Conservation (phyloP, 2,329 filamentous ascomycete species). For the Coniella lustricola region DNA sequence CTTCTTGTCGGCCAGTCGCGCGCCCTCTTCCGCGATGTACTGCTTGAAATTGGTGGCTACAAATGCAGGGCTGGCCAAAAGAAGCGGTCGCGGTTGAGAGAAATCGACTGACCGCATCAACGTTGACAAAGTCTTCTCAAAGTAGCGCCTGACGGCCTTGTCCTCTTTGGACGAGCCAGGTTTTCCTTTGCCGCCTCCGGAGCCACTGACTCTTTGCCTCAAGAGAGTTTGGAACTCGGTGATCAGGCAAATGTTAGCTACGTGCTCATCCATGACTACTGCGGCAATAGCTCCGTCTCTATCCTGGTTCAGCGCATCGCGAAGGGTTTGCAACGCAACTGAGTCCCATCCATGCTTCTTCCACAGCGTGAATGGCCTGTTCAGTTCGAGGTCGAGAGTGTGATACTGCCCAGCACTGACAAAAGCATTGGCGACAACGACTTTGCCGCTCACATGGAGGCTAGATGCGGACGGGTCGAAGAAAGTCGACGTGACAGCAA, state of each 20-base stretch:
- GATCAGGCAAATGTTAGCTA: conserved; percentile 76
- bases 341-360: conserved; percentile 88
- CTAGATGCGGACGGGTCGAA: conserved; percentile 50
- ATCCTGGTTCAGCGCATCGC: conserved; percentile 71
- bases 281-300: conserved; percentile 79
- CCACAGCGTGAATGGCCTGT: conserved; percentile 80
- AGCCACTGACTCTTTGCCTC: conserved; percentile 60
- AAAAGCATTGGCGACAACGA: conserved; percentile 45
- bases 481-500: conserved; percentile 49
- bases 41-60: conserved; percentile 73
- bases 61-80: conserved; percentile 87
- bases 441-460: conserved; percentile 49
- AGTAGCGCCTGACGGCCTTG: conserved; percentile 71
- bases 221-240: conserved; percentile 73
- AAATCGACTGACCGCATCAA: conserved; percentile 76
- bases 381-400: conserved; percentile 73
- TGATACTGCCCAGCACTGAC: conserved; percentile 50
- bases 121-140: conserved; percentile 66
- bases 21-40: conserved; percentile 58
- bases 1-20: conserved; percentile 57
- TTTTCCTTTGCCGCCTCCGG: conserved; percentile 61
- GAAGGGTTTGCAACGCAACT: conserved; percentile 69
- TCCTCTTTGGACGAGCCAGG: conserved; percentile 57
- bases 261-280: conserved; percentile 86
- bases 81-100: conserved; percentile 58